phyloP scores from a whole-genome alignment of 2,329 filamentous ascomycete genomes.

The Aspergillus cejpii region DNA sequence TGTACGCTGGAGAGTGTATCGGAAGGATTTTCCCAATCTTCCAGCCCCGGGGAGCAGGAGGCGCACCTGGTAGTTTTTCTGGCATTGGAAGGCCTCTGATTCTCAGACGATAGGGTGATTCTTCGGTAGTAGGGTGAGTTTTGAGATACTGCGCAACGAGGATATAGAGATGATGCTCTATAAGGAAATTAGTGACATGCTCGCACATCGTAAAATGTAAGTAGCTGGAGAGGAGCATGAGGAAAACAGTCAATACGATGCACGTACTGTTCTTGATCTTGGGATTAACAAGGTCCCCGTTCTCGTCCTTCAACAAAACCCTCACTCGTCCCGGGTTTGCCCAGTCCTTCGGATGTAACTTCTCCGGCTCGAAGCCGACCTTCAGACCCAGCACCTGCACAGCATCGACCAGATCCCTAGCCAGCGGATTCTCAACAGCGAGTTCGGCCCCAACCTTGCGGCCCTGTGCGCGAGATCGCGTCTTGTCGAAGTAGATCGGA shows the following conservation, averaged over 20 bases:
- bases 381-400: constrained; percentile 59
- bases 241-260: background rate
- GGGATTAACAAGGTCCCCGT: constrained; percentile 45
- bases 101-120: constrained; percentile 62
- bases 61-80: constrained; percentile 62
- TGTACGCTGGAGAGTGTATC: constrained; percentile 80
- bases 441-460: constrained; percentile 66
- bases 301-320: constrained; percentile 59
- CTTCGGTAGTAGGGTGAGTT: constrained; percentile 68
- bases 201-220: background rate
- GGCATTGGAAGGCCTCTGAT: constrained; percentile 66
- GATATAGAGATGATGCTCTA: constrained; percentile 77
- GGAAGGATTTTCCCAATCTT: constrained; percentile 81
- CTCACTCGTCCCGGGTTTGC: constrained; percentile 87
- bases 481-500: constrained; percentile 87
- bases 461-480: constrained; percentile 61
- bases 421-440: constrained; percentile 78
- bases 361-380: constrained; percentile 78
- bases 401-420: constrained; percentile 82
- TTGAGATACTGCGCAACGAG: constrained; percentile 71
- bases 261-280: constrained; percentile 59
- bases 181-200: background rate
- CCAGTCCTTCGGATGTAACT: constrained; percentile 95
- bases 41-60: constrained; percentile 78
- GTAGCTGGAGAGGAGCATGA: background rate